Conservation (phyloP, 179 eudicot species). For the Nepenthes alata region DNA sequence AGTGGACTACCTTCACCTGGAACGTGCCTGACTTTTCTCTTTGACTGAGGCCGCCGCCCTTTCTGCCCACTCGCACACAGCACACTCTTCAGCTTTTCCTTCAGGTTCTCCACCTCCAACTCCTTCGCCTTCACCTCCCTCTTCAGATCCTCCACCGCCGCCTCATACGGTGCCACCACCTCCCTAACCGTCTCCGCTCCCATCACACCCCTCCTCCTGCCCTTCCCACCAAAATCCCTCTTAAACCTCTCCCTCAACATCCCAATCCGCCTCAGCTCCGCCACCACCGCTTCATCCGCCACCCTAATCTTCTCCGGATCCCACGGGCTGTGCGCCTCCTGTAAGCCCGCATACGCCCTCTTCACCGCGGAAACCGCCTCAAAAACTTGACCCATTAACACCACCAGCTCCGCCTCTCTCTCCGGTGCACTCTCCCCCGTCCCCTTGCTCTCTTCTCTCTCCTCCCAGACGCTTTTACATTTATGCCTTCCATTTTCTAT, state of each 20-base stretch:
- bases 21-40: constrained; percentile 32
- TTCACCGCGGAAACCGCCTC: constrained; percentile 61
- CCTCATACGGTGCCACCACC: constrained; percentile 87
- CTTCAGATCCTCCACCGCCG: constrained; percentile 73
- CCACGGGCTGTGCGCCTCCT: constrained; percentile 86
- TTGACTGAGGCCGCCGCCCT: constrained; percentile 27
- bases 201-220: constrained; percentile 8
- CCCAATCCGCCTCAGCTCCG: constrained; percentile 69
- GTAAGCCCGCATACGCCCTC: constrained; percentile 67
- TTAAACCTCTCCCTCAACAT: constrained; percentile 66
- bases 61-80: constrained; percentile 21
- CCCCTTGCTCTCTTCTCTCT: constrained; percentile 6
- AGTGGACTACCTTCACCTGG: constrained; percentile 22
- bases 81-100: constrained; percentile 40
- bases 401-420: constrained; percentile 23
- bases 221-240: constrained; percentile 24
- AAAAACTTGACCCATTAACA: constrained; percentile 54
- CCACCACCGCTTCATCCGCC: constrained; percentile 82
- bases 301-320: constrained; percentile 72
- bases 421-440: constrained; percentile 7
- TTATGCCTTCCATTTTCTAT: not conserved
- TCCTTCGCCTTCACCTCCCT: constrained; percentile 63
- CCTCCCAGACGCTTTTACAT: constrained; percentile 3
- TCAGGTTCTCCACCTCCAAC: constrained; percentile 52
- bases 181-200: constrained; percentile 33